These are phyloP conservation scores for Ochromonadaceae sp. DNA, from an alignment of 352 stramenopile species.

Conservation along the genomic window DNA sequence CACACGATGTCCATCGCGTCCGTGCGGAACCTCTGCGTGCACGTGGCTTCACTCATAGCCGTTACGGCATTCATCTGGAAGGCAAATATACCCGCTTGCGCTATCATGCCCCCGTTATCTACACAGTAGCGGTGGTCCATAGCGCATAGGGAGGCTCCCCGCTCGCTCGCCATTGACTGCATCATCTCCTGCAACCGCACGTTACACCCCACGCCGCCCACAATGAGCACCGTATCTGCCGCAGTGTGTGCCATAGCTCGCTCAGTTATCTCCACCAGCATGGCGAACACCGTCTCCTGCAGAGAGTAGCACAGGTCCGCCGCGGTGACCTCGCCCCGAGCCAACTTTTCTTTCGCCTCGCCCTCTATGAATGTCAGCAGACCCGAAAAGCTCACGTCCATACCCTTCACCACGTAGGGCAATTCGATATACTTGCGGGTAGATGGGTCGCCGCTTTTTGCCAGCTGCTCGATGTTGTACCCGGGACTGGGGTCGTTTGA, in stretches of 20 bases:
- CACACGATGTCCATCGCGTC: conserved; percentile 93
- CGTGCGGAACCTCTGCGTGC: conserved; percentile 91
- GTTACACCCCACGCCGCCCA: conserved; percentile 96
- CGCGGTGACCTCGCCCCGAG: conserved; percentile 63
- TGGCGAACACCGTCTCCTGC: conserved; percentile 99
- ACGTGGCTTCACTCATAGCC: conserved; percentile 68
- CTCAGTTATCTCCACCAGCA: conserved; percentile 99
- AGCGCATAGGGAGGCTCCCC: conserved; percentile 65
- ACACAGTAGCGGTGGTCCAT: conserved; percentile 99
- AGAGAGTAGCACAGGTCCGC: conserved; percentile 96
- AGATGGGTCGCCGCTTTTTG: conserved; percentile 41
- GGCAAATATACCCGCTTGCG: conserved; percentile 91
- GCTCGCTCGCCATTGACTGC: conserved; percentile 84
- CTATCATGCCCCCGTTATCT: conserved; percentile 99
- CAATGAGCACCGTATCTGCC: conserved; percentile 80
- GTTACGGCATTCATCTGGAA: conserved; percentile 82
- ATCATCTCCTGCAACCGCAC: conserved; percentile 91
- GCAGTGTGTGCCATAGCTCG: conserved; percentile 88
- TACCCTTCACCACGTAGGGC: conserved; percentile 96
- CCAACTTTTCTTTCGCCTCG: conserved; percentile 34
- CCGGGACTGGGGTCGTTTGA: conserved; percentile 90
- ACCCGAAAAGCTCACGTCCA: conserved; percentile 95
- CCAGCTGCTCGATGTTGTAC: conserved; percentile 98
- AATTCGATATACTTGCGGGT: conserved; percentile 68
- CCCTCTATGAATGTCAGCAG: conserved; percentile 91